A percentile compares a stretch with the other conserved stretches of the same genome.
These are phyloP conservation scores for Lobosporangium transversale DNA, from an alignment of 192 early-diverging fungal genomes.

Conservation along the genomic window DNA sequence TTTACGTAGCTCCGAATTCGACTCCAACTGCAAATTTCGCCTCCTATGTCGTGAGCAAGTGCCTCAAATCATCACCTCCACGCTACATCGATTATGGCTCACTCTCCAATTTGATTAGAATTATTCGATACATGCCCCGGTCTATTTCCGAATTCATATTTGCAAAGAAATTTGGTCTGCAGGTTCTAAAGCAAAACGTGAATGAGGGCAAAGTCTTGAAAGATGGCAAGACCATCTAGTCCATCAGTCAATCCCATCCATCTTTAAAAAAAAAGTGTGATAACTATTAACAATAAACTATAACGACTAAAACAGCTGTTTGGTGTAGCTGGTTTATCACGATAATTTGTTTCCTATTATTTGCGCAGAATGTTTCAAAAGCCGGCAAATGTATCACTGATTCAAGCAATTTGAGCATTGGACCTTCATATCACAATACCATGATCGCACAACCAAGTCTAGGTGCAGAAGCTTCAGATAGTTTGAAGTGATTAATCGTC, in stretches of 20 bases:
- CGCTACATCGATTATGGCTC: conserved; percentile 69
- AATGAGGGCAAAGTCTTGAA: conserved; percentile 14
- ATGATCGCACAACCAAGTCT: not conserved
- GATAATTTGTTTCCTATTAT: too few relatives aligned
- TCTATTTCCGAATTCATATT: conserved; percentile 59
- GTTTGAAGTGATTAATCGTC: conserved; percentile 11
- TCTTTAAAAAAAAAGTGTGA: not conserved
- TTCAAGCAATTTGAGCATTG: too few relatives aligned
- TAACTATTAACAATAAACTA: too few relatives aligned
- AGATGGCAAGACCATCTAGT: too few relatives aligned
- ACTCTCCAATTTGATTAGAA: conserved; percentile 43
- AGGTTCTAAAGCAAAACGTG: conserved; percentile 22
- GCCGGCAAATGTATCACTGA: too few relatives aligned
- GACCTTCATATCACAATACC: too few relatives aligned
- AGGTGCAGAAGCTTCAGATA: conserved; percentile 4
- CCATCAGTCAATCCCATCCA: too few relatives aligned
- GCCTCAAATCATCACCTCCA: conserved; percentile 53
- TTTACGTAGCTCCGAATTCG: conserved; percentile 43
- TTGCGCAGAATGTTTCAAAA: too few relatives aligned
- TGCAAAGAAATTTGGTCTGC: conserved; percentile 55
- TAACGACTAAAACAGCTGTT: too few relatives aligned
- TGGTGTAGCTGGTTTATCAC: too few relatives aligned
- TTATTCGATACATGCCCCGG: conserved; percentile 62
- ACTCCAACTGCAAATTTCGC: conserved; percentile 69
- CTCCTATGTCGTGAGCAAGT: conserved; percentile 56